Evolutionary conservation across 106 monocot species (phyloP).

Genomic region (Cymbidium sinense): DNA sequence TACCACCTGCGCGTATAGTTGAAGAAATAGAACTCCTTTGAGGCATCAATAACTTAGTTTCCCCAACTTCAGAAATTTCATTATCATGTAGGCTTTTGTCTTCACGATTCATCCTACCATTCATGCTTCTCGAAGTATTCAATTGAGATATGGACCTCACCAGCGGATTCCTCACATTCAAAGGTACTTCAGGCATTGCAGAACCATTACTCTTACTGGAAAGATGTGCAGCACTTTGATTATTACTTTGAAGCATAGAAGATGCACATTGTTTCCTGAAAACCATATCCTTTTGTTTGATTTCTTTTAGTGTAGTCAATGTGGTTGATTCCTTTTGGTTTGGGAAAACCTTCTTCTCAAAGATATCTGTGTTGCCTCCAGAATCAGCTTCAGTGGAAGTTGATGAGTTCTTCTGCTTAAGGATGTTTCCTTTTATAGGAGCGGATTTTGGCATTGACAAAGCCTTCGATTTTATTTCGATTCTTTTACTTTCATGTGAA

Average conservation of each 20-base stretch:
- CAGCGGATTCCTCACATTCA: not conserved
- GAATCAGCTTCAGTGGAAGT: not conserved
- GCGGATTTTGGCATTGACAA: not conserved
- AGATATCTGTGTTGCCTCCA: not conserved
- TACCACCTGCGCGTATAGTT: not conserved
- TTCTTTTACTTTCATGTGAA: not conserved
- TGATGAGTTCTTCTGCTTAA: slow-evolving; percentile 1
- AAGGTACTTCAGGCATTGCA: not conserved
- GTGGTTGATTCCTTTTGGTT: not conserved
- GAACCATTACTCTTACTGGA: not conserved
- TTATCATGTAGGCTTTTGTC: too few species aligned
- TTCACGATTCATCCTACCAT: not conserved
- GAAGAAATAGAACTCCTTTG: not conserved
- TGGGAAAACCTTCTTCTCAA: not conserved
- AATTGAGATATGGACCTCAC: not conserved
- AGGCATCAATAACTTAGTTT: not conserved
- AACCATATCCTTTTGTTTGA: not conserved
- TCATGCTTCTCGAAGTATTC: not conserved
- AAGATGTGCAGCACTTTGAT: not conserved
- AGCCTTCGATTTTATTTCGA: not conserved
- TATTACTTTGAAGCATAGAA: not conserved
- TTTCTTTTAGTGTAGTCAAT: not conserved
- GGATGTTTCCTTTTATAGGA: not conserved
- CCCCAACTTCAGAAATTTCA: not conserved
- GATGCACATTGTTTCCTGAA: not conserved